These are phyloP conservation scores for Mesembryanthemum crystallinum DNA, from an alignment of 148 eudicot species.

Conservation along the genomic window DNA sequence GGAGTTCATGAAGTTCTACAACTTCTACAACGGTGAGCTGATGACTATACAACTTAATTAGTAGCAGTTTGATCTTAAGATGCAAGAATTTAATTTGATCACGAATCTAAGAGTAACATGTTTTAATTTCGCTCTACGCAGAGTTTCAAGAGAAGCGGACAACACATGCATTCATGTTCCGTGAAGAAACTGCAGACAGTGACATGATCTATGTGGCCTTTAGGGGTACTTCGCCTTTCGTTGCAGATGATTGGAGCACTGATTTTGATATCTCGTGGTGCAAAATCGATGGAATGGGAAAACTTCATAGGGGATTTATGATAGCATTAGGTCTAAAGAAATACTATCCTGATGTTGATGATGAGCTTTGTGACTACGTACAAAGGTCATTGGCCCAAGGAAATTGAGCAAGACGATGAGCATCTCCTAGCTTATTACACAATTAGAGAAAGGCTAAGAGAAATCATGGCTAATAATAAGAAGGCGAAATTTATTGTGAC, in stretches of 20 bases:
- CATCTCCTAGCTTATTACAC: slow-evolving; percentile 44
- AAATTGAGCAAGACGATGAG: slow-evolving; percentile 22
- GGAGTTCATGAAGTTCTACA: slow-evolving; percentile 56
- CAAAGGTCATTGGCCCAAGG: slow-evolving; percentile 36
- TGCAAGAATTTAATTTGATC: neutral
- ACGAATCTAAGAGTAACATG: neutral
- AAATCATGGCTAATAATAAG: slow-evolving; percentile 22
- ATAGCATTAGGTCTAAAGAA: slow-evolving; percentile 62
- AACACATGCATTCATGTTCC: slow-evolving; percentile 60
- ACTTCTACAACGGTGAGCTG: slow-evolving; percentile 62
- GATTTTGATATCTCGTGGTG: slow-evolving; percentile 70
- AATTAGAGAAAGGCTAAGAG: slow-evolving; percentile 44
- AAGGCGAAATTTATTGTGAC: slow-evolving; percentile 50
- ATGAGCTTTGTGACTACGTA: slow-evolving; percentile 21
- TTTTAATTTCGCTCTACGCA: slow-evolving; percentile 23
- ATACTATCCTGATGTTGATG: slow-evolving; percentile 3
- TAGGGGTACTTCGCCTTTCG: slow-evolving; percentile 66
- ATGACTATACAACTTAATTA: neutral
- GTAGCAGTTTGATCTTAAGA: neutral
- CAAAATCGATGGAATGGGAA: slow-evolving; percentile 45
- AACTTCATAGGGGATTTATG: slow-evolving; percentile 65
- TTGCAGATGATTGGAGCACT: slow-evolving; percentile 60
- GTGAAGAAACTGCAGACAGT: slow-evolving; percentile 22
- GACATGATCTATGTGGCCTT: slow-evolving; percentile 57
- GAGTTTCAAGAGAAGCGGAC: slow-evolving; percentile 39